A percentile compares a stretch with the other conserved stretches of the same genome.
These are phyloP conservation scores for Penicillium canariense DNA, from an alignment of 495 filamentous ascomycete genomes.

Conservation along the genomic window DNA sequence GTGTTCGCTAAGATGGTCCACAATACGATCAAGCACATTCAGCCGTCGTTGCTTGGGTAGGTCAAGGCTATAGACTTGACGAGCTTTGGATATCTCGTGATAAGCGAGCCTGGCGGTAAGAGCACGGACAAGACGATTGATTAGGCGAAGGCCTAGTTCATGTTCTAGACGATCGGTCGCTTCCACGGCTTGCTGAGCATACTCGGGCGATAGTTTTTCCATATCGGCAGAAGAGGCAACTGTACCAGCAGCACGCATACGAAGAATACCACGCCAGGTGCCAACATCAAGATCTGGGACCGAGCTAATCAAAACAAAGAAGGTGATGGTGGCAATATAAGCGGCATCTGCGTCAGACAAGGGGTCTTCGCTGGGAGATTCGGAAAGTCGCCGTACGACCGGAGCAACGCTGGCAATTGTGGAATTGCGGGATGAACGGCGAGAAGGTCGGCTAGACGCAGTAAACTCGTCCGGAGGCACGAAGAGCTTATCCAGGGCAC, in stretches of 20 bases:
- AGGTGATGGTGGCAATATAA: conserved; percentile 52
- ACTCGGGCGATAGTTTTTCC: conserved; percentile 31
- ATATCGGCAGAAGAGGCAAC: conserved; percentile 48
- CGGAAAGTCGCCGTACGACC: conserved; percentile 28
- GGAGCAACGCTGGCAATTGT: conserved; percentile 24
- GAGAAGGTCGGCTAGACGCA: conserved; percentile 30
- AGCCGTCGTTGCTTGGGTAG: conserved; percentile 28
- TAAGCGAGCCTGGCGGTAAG: conserved; percentile 53
- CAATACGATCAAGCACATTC: conserved; percentile 38
- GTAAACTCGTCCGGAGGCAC: conserved; percentile 58
- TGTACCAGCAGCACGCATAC: conserved; percentile 52
- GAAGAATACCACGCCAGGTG: conserved; percentile 51
- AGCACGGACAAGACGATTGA: conserved; percentile 53
- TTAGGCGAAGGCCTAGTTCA: conserved; percentile 56
- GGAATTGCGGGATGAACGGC: conserved; percentile 38
- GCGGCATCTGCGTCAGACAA: conserved; percentile 56
- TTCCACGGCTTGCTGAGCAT: conserved; percentile 32
- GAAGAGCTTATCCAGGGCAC: conserved; percentile 65
- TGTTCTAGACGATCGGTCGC: conserved; percentile 58
- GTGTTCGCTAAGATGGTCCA: conserved; percentile 42
- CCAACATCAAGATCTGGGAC: conserved; percentile 43
- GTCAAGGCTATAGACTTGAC: conserved; percentile 33
- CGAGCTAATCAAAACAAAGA: conserved; percentile 56
- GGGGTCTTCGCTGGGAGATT: conserved; percentile 31
- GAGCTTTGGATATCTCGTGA: conserved; percentile 49